phyloP scores from a whole-genome alignment of 139 green algal species.

The Zygnema cylindricum region DNA sequence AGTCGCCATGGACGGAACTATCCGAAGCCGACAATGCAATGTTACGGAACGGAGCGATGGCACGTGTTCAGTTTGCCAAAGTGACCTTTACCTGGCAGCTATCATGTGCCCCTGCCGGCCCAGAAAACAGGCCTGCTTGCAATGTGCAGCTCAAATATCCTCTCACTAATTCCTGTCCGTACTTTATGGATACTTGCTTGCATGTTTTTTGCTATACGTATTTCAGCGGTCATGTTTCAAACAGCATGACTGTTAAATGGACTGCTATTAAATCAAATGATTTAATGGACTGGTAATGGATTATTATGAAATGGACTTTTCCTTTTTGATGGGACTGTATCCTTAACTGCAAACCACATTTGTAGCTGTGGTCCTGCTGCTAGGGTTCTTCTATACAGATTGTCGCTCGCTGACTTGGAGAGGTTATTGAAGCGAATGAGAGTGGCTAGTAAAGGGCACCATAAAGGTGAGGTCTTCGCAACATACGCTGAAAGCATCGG shows the following conservation, averaged over 20 bases:
- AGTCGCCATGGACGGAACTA: not conserved
- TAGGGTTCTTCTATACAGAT: constrained; percentile 74
- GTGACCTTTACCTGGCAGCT: not conserved
- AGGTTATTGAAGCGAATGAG: constrained; percentile 26
- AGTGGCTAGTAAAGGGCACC: not conserved
- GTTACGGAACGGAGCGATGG: not conserved
- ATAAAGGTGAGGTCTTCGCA: not conserved
- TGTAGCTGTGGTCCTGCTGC: constrained; percentile 72
- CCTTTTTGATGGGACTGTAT: not conserved
- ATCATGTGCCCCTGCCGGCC: not conserved
- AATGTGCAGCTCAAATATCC: constrained; percentile 21
- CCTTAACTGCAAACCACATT: constrained; percentile 55
- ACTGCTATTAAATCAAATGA: not conserved
- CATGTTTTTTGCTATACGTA: not conserved
- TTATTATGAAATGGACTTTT: not conserved
- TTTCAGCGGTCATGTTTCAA: not conserved
- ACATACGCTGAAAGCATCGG: not conserved
- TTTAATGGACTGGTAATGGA: not conserved
- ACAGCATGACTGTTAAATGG: not conserved
- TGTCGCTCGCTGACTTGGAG: constrained; percentile 74
- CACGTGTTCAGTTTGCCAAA: not conserved
- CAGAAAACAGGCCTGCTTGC: constrained; percentile 4
- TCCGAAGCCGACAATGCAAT: not conserved
- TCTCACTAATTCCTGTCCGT: not conserved
- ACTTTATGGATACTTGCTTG: too few relatives aligned